These are phyloP conservation scores for Cupressus sempervirens DNA, from an alignment of 75 land plant species.

Conservation along the genomic window DNA sequence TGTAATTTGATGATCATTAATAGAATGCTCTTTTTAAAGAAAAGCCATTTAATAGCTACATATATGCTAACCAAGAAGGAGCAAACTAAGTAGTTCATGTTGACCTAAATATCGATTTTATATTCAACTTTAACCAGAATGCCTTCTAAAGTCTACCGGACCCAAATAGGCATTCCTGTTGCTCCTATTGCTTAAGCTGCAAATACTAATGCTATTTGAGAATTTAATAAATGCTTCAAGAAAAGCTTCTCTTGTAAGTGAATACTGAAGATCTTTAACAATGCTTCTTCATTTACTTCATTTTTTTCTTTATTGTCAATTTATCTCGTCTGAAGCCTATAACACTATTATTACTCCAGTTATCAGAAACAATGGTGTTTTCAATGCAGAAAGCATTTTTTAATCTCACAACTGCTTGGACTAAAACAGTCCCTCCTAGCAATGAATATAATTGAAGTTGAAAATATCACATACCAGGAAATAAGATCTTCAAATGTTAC, in stretches of 20 bases:
- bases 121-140: not conserved
- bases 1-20: not conserved
- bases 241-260: not conserved
- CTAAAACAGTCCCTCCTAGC: not conserved
- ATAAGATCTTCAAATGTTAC: constrained; percentile 67
- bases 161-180: not conserved
- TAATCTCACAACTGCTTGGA: not conserved
- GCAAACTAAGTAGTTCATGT: not conserved
- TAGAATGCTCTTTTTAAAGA: not conserved
- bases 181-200: not conserved
- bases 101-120: not conserved
- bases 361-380: not conserved
- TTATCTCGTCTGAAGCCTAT: not conserved
- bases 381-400: not conserved
- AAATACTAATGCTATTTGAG: not conserved
- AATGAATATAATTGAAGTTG: not conserved
- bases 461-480: constrained; percentile 49
- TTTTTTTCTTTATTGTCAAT: not conserved
- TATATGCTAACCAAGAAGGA: not conserved
- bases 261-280: not conserved
- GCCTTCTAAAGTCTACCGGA: not conserved
- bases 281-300: not conserved
- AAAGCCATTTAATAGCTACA: not conserved
- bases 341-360: not conserved
- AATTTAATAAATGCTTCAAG: not conserved